Percentiles rank a stretch among this genome's conserved stretches.
These are phyloP conservation scores for Pythium sp. DNA, from an alignment of 352 stramenopile species.

Conservation along the genomic window DNA sequence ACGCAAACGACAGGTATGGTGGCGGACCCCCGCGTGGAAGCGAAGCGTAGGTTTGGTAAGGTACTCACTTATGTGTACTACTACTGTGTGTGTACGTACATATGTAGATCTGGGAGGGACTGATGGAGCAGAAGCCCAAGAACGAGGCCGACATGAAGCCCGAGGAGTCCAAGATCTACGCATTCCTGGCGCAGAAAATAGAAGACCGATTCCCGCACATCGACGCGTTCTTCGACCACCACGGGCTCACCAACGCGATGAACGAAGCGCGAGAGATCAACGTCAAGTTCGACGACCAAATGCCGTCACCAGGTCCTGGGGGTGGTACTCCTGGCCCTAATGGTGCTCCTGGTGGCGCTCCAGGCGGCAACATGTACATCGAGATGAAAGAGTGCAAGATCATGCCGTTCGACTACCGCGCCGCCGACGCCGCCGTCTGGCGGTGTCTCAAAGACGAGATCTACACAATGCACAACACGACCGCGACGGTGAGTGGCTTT, in stretches of 20 bases:
- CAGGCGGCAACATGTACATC: constrained; percentile 19
- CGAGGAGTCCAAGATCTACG: constrained; percentile 21
- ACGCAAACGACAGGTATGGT: constrained; percentile 17
- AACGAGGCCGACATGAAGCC: constrained; percentile 16
- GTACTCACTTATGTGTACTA: not conserved
- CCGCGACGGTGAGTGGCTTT: constrained; percentile 13
- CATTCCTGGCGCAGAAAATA: constrained; percentile 19
- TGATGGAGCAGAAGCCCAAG: constrained; percentile 14
- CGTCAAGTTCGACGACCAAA: constrained; percentile 12
- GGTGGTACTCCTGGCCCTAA: not conserved
- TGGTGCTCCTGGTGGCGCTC: not conserved
- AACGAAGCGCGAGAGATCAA: constrained; percentile 13
- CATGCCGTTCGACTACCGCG: constrained; percentile 42
- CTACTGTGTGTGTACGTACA: not conserved
- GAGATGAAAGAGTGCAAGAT: constrained; percentile 57
- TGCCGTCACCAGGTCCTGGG: too few relatives aligned
- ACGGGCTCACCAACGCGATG: not conserved
- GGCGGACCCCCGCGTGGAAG: too few relatives aligned
- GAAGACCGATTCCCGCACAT: constrained; percentile 15
- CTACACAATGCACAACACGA: constrained; percentile 19
- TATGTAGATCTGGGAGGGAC: constrained; percentile 14
- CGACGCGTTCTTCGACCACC: constrained; percentile 15
- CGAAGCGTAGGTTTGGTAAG: not conserved
- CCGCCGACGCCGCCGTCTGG: constrained; percentile 35
- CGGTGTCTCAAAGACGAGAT: constrained; percentile 26